Evolutionary conservation across 306 rosid genomes (phyloP).

Genomic region (Pueraria montana): DNA sequence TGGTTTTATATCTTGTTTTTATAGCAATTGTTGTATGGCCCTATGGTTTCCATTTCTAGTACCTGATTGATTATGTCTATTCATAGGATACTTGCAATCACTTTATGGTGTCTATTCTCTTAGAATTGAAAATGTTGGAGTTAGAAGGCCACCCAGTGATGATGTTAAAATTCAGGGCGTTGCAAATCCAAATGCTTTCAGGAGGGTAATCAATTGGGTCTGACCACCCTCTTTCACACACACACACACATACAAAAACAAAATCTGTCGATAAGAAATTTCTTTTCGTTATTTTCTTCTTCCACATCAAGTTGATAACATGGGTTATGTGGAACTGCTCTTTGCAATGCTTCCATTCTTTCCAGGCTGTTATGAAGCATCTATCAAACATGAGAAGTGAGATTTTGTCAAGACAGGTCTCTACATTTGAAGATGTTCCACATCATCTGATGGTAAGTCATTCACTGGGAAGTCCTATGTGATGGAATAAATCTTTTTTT

Average conservation of each 20-base stretch:
- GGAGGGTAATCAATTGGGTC: conserved; percentile 65
- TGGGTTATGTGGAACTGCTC: conserved; percentile 14
- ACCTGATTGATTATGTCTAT: conserved; percentile 10
- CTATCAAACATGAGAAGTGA: conserved; percentile 76
- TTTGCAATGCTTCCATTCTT: conserved; percentile 44
- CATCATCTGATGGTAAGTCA: conserved; percentile 63
- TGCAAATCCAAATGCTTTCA: conserved; percentile 85
- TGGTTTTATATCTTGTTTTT: conserved; percentile 1
- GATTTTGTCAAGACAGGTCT: conserved; percentile 63
- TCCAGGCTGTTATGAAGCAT: conserved; percentile 88
- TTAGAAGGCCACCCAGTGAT: conserved; percentile 90
- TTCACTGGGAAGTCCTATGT: neutral
- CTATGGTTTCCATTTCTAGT: conserved; percentile 37
- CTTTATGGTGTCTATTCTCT: conserved; percentile 81
- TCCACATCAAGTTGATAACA: neutral
- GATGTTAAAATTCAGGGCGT: conserved; percentile 92
- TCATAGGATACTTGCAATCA: conserved; percentile 89
- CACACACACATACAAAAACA: neutral
- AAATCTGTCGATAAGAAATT: neutral
- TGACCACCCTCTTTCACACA: neutral
- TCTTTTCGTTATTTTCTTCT: conserved; percentile 7
- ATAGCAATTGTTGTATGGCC: conserved; percentile 2
- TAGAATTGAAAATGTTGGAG: conserved; percentile 85
- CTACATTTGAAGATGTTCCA: conserved; percentile 65
- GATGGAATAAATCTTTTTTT: conserved; percentile 27